Evolutionary conservation across 495 filamentous ascomycete genomes (phyloP), one percentile per base, ranked within the genome.

Genomic region (Penicillium antarcticum): DNA sequence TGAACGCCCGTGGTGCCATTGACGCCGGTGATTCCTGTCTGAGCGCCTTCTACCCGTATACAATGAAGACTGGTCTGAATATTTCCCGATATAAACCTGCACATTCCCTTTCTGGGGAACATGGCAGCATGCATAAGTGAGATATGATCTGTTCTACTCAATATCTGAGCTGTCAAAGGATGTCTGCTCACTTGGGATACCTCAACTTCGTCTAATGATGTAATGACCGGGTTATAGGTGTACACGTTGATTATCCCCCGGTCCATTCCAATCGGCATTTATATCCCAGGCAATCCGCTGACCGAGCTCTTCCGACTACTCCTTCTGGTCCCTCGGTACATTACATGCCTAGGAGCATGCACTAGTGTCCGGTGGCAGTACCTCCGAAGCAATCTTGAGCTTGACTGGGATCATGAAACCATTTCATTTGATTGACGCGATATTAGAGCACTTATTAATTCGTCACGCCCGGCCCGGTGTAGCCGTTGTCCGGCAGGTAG

Each of bases 401-500:
- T 18, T 21, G 12, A 23, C 46, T 42, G 37, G 29, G 29, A 53
- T 53, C 50, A 53, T 53, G 50, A 55, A 51, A 34, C 53, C 48
- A 45, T 46, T 52, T 45, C 53, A 45, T 53, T 57, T 38, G 42
- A 55, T 51, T 36, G 45, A 58, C 57, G 45, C 52, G 48, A 54
- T 59, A 66, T 59, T 65, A 52, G 58, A 62, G 58, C 51, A 58
- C 44, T 57, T 44, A 65, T 70, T 60, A 75, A 52, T 68, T 71
- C 57, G 74, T 78, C 63, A 63, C 71, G 13, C 78, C 84, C 12
- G 77, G 84, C 26, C 80, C 84, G 18, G 78, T 80, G 72, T 96
- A 96, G 44, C 81, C 83, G 54, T 86, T 86, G 76, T 96, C 90
- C 42, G 91, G 91, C 65, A 96, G 75, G 68, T 95, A 96, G 59